These are phyloP conservation scores for Cordyceps militaris DNA, from an alignment of 2,329 filamentous ascomycete species.

Conservation along the genomic window DNA sequence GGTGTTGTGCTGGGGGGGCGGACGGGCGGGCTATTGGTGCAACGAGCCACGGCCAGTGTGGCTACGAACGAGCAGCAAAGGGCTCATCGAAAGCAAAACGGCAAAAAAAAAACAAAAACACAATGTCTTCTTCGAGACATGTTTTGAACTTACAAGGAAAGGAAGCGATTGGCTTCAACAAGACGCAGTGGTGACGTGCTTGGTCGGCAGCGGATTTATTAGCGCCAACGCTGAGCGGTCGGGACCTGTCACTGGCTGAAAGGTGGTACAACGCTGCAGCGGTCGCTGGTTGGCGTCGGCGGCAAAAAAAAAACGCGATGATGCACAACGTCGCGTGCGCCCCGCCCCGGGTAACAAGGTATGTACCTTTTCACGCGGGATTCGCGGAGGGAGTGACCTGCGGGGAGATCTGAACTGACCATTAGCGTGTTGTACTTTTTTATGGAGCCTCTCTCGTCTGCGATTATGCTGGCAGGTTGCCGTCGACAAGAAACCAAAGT, in stretches of 20 bases:
- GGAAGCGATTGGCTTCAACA: neutral
- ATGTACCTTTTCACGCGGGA: slow-evolving; percentile 9
- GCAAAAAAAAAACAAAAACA: neutral
- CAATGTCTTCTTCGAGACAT: too few species aligned
- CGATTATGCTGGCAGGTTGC: neutral
- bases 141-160: neutral
- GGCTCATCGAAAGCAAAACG: neutral
- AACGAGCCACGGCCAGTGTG: neutral
- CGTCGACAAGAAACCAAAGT: neutral
- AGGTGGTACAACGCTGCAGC: neutral
- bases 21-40: neutral
- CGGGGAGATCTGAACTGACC: slow-evolving; percentile 4
- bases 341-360: neutral
- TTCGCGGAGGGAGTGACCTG: slow-evolving; percentile 6
- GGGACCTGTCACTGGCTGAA: neutral
- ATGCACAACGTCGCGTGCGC: neutral
- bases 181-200: slow-evolving; percentile 6
- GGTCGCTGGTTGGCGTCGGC: neutral
- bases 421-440: slow-evolving; percentile 15
- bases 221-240: neutral
- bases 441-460: neutral
- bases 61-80: neutral
- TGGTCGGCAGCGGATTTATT: neutral
- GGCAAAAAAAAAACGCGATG: neutral
- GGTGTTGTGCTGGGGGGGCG: neutral